Percentiles rank a stretch among this genome's conserved stretches.
Conservation (phyloP, 2,329 filamentous ascomycete species). For the Fusarium equiseti region DNA sequence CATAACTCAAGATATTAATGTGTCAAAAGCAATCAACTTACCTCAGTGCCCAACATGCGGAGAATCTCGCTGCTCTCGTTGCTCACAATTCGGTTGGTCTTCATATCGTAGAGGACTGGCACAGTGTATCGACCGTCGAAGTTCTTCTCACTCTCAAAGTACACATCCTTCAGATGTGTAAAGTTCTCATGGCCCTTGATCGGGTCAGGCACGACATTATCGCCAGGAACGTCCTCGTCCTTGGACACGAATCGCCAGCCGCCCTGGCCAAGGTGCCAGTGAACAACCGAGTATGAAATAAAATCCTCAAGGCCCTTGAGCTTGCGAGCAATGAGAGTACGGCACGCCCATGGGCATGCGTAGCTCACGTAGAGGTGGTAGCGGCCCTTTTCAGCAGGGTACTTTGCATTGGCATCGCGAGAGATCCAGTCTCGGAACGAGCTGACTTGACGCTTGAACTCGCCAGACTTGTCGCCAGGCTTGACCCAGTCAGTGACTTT, state of each 20-base stretch:
- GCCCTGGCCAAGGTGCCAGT: constrained; percentile 83
- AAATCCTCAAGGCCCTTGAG: constrained; percentile 93
- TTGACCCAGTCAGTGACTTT: constrained; percentile 86
- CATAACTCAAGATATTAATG: background rate
- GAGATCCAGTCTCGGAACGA: constrained; percentile 87
- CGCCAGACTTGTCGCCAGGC: constrained; percentile 81
- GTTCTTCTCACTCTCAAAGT: constrained; percentile 78
- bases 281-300: constrained; percentile 83
- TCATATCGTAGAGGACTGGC: constrained; percentile 86
- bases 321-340: constrained; percentile 86
- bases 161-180: constrained; percentile 79
- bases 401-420: constrained; percentile 76
- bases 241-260: constrained; percentile 86
- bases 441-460: constrained; percentile 91
- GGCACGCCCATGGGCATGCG: constrained; percentile 93
- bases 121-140: constrained; percentile 89
- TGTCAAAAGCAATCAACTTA: constrained; percentile 50
- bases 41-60: constrained; percentile 85
- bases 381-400: constrained; percentile 85
- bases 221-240: constrained; percentile 67
- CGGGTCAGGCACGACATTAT: constrained; percentile 75
- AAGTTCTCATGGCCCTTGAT: constrained; percentile 77
- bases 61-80: constrained; percentile 95
- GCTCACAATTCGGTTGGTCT: constrained; percentile 81
- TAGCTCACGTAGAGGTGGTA: constrained; percentile 98